Percentiles rank a stretch among this genome's conserved stretches.
Evolutionary conservation across 192 early-diverging fungal genomes (phyloP).

Genomic region (Mycoemilia scoparia): DNA sequence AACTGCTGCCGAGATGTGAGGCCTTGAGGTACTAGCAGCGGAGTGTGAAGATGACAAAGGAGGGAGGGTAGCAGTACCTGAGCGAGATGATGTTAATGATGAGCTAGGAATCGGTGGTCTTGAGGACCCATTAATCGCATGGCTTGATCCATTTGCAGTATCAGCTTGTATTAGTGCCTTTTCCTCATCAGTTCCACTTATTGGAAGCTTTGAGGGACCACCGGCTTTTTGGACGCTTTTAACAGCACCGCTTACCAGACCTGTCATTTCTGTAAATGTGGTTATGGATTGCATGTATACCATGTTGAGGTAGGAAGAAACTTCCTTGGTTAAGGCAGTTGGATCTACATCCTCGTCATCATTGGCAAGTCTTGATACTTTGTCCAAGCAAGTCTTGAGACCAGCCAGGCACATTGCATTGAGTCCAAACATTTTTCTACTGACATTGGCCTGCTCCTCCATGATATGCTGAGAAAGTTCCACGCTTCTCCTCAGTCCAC

Average conservation of each 20-base stretch:
- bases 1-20: conserved; percentile 18
- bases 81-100: neutral
- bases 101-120: neutral
- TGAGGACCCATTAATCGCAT: neutral
- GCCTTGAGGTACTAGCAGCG: conserved; percentile 7
- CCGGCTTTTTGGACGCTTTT: conserved; percentile 11
- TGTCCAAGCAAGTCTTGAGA: conserved; percentile 11
- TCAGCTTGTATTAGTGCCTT: conserved; percentile 14
- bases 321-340: too few species aligned
- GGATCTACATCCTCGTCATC: too few species aligned
- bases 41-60: neutral
- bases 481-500: conserved; percentile 13
- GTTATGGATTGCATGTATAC: conserved; percentile 27
- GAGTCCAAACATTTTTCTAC: conserved; percentile 14
- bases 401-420: conserved; percentile 17
- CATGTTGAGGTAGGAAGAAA: conserved; percentile 7
- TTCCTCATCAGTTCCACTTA: too few species aligned
- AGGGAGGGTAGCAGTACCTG: neutral
- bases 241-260: conserved; percentile 11
- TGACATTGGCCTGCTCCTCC: conserved; percentile 8
- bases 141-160: conserved; percentile 13
- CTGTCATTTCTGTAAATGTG: conserved; percentile 19
- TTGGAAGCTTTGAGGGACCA: conserved; percentile 13
- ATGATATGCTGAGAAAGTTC: conserved; percentile 22
- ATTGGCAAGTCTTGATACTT: conserved; percentile 2